Percentiles rank a stretch among this genome's conserved stretches.
These are phyloP conservation scores for Sistotremastrum niveocremeum DNA, from an alignment of 768 basidiomycete genomes.

Conservation along the genomic window DNA sequence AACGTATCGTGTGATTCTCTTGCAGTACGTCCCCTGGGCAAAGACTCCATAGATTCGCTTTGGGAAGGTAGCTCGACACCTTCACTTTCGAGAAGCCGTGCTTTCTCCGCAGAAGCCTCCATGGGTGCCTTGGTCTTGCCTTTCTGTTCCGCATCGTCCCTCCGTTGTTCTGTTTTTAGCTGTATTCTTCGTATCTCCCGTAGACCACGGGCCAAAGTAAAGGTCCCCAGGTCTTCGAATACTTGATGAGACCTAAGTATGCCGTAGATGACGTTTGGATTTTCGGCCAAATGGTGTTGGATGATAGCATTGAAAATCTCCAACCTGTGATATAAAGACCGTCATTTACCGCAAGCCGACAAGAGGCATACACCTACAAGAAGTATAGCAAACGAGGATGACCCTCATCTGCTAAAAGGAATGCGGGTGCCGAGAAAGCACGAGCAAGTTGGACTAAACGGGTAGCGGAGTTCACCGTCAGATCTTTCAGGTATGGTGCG, in stretches of 20 bases:
- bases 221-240: constrained; percentile 86
- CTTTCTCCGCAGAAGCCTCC: constrained; percentile 47
- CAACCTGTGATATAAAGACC: constrained; percentile 34
- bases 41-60: constrained; percentile 1
- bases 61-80: constrained; percentile 17
- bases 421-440: constrained; percentile 81
- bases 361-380: constrained; percentile 38
- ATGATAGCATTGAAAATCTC: constrained; percentile 87
- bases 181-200: constrained; percentile 71
- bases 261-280: constrained; percentile 79
- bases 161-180: constrained; percentile 52
- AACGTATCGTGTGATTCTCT: constrained; percentile 7
- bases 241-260: constrained; percentile 71
- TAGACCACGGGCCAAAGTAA: constrained; percentile 76
- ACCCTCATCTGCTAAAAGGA: constrained; percentile 87
- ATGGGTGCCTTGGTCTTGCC: constrained; percentile 10
- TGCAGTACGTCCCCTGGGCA: constrained; percentile 13
- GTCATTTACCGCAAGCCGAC: background rate
- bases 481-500: constrained; percentile 73
- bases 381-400: constrained; percentile 89
- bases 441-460: constrained; percentile 80
- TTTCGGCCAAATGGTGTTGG: constrained; percentile 63
- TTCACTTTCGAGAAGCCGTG: constrained; percentile 46
- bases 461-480: constrained; percentile 71
- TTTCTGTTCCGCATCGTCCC: constrained; percentile 16